These are phyloP conservation scores for Beauveria sp. DNA, from an alignment of 2,329 filamentous ascomycete genomes.

Conservation along the genomic window DNA sequence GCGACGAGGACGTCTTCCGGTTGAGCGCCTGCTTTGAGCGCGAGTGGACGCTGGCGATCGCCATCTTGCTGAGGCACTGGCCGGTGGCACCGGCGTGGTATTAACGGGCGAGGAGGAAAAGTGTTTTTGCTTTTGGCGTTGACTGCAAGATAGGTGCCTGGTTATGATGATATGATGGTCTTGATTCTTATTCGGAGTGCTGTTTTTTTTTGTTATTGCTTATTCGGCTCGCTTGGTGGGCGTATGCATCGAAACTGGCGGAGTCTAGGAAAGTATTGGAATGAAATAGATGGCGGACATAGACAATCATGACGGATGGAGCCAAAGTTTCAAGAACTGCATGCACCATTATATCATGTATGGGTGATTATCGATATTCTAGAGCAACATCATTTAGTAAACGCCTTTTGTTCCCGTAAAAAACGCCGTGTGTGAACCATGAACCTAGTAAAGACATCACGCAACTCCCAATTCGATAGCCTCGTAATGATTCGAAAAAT, in stretches of 20 bases:
- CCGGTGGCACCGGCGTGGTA: slow-evolving; percentile 49
- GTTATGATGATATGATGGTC: neutral
- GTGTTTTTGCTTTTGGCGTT: neutral
- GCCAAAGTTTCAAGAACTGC: neutral
- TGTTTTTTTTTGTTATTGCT: neutral
- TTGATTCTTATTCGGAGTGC: neutral
- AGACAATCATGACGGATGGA: neutral
- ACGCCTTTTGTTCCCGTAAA: neutral
- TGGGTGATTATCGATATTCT: neutral
- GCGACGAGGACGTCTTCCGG: slow-evolving; percentile 46
- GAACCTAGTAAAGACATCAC: neutral
- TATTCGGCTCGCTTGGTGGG: neutral
- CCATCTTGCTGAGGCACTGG: slow-evolving; percentile 64
- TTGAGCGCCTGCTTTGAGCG: slow-evolving; percentile 55
- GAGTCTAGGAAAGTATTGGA: neutral
- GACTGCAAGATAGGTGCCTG: neutral
- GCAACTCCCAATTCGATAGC: neutral
- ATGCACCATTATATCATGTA: neutral
- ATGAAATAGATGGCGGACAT: neutral
- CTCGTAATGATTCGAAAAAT: neutral
- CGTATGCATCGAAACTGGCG: neutral
- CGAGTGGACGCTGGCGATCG: slow-evolving; percentile 60
- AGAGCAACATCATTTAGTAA: neutral
- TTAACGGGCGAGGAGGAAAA: slow-evolving; percentile 19
- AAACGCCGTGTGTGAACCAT: neutral